Base-by-base conservation (phyloP, 1,284 basidiomycete species). In the Ustilago cynodontis region DNA sequence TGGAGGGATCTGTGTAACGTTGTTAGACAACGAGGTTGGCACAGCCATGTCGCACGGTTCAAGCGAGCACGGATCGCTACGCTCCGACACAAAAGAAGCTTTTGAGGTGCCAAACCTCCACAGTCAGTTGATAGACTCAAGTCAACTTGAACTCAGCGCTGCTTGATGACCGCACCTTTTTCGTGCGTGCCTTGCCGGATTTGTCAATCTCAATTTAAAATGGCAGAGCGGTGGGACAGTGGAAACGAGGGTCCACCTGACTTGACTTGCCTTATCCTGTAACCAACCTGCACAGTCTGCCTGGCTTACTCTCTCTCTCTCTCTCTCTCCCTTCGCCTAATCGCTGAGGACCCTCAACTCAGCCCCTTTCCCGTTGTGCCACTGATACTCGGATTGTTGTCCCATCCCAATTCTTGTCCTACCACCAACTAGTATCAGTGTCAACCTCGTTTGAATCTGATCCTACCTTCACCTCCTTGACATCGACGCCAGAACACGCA, bases 121-220 rank as follows among this genome's bases (percentile, higher is more conserved):
- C 64, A 55, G 13, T 55, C 24, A 41, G 11, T 33, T 33, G 11
- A 33, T 33, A 33, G 31, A 33, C 31, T 33, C 31, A 33, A 33
- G 31, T 33, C 31, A 33, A 33, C 31, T n/a, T 49, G 14, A 52
- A n/a, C 52, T 31, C 28, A 20, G 22, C 26, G 50, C 59, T 67
- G 70, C 41, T 31, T 55, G 70, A 72, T 72, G 70, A 72, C 64
- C 60, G 65, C 70, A 72, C 59, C 41, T 43, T 43, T 47, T 37
- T 43, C 31, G 31, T 33, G 45, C 26, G 28, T 55, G 37, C 35
- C 35, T 56, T 63, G 41, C 64, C 64, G 70, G 52, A 71, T 71
- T 56, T 49, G 61, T 51, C 31, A 61, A 26, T 43, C 18, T 7
- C 43, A 50, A 22, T 52, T 29, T 18, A 29, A 33, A 26, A 11